Evolutionary conservation across 805 yeast genomes (phyloP), one percentile per base, ranked within the genome.

Genomic region (Saccharomycopsis fodiens): DNA sequence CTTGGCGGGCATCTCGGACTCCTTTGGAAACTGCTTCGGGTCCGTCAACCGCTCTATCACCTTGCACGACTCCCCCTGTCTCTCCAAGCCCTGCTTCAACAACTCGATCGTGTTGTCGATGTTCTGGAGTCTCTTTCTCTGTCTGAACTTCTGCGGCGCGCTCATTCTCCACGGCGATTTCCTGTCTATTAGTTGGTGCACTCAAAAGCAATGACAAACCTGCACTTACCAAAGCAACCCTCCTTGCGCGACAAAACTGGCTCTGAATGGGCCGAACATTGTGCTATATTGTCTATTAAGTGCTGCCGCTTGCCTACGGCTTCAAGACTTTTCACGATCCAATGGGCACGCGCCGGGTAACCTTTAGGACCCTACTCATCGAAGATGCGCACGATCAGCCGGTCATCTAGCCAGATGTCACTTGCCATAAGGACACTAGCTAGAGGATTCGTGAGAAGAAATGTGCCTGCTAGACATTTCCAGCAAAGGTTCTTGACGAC

Each of bases 111-210:
- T 89, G 15, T 71, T 58, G 67, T 93, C 98, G 42, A 93, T 97
- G 36, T 67, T 67, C 60, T 76, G 78, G 75, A 93, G 72, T 65
- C 98, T 78, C 52, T 76, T 72, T 68, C 97, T 77, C 60, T 86
- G 88, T 59, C 97, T 74, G 50, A 73, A 74, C 64, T 93, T 93
- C 60, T 88, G 96, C 10, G 74, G 77, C 30, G 72, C 67, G 2
- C 96, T 84, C 74, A 91, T 69, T 52, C 85, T 74, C 76, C 85
- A 82, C 50, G 91, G 84, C 42, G 69, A 72, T 62, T 82, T 84
- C 85, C 81, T 74, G 44, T 58, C 43, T 15, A 56, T 37, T 21
- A 30, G 10, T 10, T 25, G 29, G 10, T 25, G 6, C 29, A 13
- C 47, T 45, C 42, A 45, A 20, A 20, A 8, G 13, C 7, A 19